A percentile compares a stretch with the other conserved stretches of the same genome.
phyloP scores from a whole-genome alignment of 2,329 filamentous ascomycete species.

The Ophiognomonia clavigignenti-juglandacearum region DNA sequence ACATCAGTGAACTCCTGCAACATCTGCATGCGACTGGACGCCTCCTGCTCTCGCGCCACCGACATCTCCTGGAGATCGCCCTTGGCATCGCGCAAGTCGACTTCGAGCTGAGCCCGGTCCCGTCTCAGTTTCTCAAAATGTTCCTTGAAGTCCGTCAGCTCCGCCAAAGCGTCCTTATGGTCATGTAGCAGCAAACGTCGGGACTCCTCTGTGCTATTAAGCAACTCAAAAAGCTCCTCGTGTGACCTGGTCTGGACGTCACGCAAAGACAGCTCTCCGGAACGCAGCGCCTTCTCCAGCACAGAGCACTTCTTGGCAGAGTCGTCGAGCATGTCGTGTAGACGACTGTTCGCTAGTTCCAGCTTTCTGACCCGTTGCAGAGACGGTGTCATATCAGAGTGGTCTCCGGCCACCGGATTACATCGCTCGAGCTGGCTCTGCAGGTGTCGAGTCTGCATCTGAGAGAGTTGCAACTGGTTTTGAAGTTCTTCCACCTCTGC shows the following conservation, averaged over 20 bases:
- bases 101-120: conserved; percentile 71
- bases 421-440: conserved; percentile 77
- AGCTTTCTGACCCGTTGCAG: conserved; percentile 80
- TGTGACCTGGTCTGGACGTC: conserved; percentile 92
- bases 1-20: conserved; percentile 90
- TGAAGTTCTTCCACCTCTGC: conserved; percentile 88
- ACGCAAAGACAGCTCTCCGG: conserved; percentile 80
- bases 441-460: conserved; percentile 93
- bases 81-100: conserved; percentile 78
- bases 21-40: conserved; percentile 80
- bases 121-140: conserved; percentile 85
- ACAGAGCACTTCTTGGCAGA: conserved; percentile 88
- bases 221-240: conserved; percentile 86
- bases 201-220: conserved; percentile 90
- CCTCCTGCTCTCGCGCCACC: conserved; percentile 77
- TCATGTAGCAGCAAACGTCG: conserved; percentile 74
- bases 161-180: conserved; percentile 79
- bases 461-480: conserved; percentile 86
- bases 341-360: conserved; percentile 82
- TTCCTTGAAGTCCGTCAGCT: conserved; percentile 80
- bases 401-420: conserved; percentile 56
- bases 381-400: conserved; percentile 71
- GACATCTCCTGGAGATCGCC: conserved; percentile 81
- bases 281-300: conserved; percentile 79
- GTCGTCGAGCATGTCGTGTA: conserved; percentile 93